Evolutionary conservation across 192 early-diverging fungal species (phyloP), one percentile per base, ranked within the genome.

Genomic region (Backusella liffmaniae): DNA sequence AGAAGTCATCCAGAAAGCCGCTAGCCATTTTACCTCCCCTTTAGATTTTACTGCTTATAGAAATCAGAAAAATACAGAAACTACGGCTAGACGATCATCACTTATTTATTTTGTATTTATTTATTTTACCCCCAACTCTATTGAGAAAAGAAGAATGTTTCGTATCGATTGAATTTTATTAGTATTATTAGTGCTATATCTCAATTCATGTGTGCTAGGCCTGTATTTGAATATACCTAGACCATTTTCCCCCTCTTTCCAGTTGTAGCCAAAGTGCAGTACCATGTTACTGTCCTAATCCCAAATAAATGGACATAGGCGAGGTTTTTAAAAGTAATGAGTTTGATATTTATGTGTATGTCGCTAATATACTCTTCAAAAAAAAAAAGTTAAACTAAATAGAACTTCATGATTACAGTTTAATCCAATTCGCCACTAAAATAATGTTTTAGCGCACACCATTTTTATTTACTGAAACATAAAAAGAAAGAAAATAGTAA

Each of bases 391-490:
- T 49, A 7, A 7, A 1, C 46, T n/a, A 49, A 49, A 49, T 49
- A 49, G 0, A 49, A 49, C 18, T 49, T 49, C 18, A 49, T 49
- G 5, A 49, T 21, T 49, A 49, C 5, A 49, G 7, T 49, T 44
- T 16, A 16, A 44, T 44, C 13, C 13, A 44, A 44, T 44, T 44
- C 42, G 4, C 18, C 42, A 44, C 42, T 16, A 44, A 44, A 44
- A 44, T 44, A 44, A 15, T 44, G 15, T 44, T 44, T 44, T 44
- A 44, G 13, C 16, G 42, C 42, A 44, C 4, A 44, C 4, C 42
- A 18, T 62, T 62, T 62, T 62, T 62, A 29, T 29, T 59, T 59
- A 59, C n/a, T 59, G 53, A 62, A 62, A 62, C 46, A 62, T 29
- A 62, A 29, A 59, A 59, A 29, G 15, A 44, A 44, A 44, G 42